These are phyloP conservation scores for Blastobotrys capitulatus DNA, from an alignment of 1,139 yeast species.

Conservation along the genomic window DNA sequence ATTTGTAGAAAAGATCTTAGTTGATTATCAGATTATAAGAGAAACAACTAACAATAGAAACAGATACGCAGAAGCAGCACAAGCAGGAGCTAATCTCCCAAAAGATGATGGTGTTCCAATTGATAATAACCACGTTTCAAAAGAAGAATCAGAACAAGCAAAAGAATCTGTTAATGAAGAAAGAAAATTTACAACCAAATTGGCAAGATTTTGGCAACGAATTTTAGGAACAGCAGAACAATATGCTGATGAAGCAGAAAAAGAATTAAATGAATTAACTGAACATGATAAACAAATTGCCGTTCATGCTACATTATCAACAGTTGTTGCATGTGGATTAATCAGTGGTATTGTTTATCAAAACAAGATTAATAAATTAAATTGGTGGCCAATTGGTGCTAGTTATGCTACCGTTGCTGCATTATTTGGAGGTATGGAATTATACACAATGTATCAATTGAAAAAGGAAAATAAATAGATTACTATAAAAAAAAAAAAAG, in stretches of 20 bases:
- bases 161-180: conserved; percentile 3
- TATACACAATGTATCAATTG: conserved; percentile 7
- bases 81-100: conserved; percentile 9
- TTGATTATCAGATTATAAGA: too few relatives aligned
- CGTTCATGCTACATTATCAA: conserved; percentile 40
- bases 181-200: neutral
- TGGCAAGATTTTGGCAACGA: neutral
- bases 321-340: conserved; percentile 40
- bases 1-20: too few relatives aligned
- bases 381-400: conserved; percentile 14
- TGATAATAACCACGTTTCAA: conserved; percentile 9
- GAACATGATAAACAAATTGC: conserved; percentile 44
- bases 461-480: neutral
- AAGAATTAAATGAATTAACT: conserved; percentile 28
- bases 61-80: conserved; percentile 15
- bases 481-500: neutral
- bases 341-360: conserved; percentile 10
- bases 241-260: neutral
- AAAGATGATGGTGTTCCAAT: conserved; percentile 9
- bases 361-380: conserved; percentile 11
- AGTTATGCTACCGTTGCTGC: conserved; percentile 12
- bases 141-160: conserved; percentile 12
- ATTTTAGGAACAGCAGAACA: neutral
- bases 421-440: conserved; percentile 11
- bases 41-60: neutral